These are phyloP conservation scores for Tetrapisispora arboricola DNA, from an alignment of 805 yeast species.

Conservation along the genomic window DNA sequence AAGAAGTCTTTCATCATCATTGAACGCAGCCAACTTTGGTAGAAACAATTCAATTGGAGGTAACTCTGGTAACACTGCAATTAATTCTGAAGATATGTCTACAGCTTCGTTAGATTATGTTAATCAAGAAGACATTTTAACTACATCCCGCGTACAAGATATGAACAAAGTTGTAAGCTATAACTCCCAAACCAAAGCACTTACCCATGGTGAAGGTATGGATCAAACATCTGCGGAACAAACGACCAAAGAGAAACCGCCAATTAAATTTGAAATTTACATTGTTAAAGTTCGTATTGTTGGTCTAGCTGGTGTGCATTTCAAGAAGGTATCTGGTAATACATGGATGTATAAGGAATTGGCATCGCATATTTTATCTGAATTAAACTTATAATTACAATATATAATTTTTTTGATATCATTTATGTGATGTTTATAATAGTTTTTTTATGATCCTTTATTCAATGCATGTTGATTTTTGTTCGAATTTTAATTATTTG, in stretches of 20 bases:
- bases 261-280: slow-evolving; percentile 81
- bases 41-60: slow-evolving; percentile 6
- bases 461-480: no score
- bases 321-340: slow-evolving; percentile 86
- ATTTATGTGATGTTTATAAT: no score
- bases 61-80: slow-evolving; percentile 8
- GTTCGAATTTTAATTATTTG: no score
- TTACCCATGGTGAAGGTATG: background rate
- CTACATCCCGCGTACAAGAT: slow-evolving; percentile 50
- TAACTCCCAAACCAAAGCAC: slow-evolving; percentile 3
- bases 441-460: no score
- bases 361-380: slow-evolving; percentile 73
- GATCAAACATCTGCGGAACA: background rate
- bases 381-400: slow-evolving; percentile 44
- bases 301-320: slow-evolving; percentile 86
- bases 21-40: slow-evolving; percentile 7
- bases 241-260: slow-evolving; percentile 35
- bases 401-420: no score
- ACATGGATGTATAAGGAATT: slow-evolving; percentile 90
- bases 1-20: slow-evolving; percentile 3
- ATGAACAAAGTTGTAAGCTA: slow-evolving; percentile 39
- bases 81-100: slow-evolving; percentile 21
- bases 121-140: slow-evolving; percentile 30
- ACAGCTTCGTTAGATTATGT: slow-evolving; percentile 27
- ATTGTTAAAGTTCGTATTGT: slow-evolving; percentile 87